Evolutionary conservation across 2,329 filamentous ascomycete genomes (phyloP).

Genomic region (Aspergillus fumigatus): DNA sequence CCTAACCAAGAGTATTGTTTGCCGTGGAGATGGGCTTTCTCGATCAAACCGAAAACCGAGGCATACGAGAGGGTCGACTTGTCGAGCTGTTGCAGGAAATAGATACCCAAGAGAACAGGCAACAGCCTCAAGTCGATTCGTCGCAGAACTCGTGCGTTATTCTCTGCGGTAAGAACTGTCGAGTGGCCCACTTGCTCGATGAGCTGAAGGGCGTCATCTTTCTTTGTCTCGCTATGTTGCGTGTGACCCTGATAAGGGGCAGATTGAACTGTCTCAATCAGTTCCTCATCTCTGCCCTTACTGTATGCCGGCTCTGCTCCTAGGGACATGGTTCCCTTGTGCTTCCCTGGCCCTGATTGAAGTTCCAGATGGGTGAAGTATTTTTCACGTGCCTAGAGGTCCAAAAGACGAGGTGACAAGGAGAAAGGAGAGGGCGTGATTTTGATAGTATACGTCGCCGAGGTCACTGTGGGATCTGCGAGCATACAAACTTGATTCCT

Average conservation of each 20-base stretch:
- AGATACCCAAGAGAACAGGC: constrained; percentile 55
- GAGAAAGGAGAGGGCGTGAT: background rate
- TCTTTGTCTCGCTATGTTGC: constrained; percentile 8
- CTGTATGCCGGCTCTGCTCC: constrained; percentile 9
- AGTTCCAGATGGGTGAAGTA: background rate
- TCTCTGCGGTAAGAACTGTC: constrained; percentile 48
- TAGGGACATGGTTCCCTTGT: constrained; percentile 16
- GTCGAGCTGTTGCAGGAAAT: constrained; percentile 61
- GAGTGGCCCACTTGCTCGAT: constrained; percentile 44
- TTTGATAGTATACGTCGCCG: background rate
- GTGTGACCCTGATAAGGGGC: background rate
- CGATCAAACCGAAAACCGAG: constrained; percentile 59
- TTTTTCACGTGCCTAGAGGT: background rate
- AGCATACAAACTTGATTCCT: background rate
- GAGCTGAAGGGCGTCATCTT: constrained; percentile 49
- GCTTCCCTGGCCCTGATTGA: background rate
- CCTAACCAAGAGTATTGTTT: constrained; percentile 53
- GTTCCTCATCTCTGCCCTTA: constrained; percentile 21
- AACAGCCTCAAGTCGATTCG: constrained; percentile 50
- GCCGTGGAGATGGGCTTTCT: constrained; percentile 54
- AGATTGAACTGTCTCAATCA: constrained; percentile 23
- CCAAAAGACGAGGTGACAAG: background rate
- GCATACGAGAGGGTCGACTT: constrained; percentile 60
- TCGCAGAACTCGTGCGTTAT: constrained; percentile 49
- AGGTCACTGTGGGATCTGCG: background rate